Conservation (phyloP, 1,284 basidiomycete genomes). For the Malassezia globosa region DNA sequence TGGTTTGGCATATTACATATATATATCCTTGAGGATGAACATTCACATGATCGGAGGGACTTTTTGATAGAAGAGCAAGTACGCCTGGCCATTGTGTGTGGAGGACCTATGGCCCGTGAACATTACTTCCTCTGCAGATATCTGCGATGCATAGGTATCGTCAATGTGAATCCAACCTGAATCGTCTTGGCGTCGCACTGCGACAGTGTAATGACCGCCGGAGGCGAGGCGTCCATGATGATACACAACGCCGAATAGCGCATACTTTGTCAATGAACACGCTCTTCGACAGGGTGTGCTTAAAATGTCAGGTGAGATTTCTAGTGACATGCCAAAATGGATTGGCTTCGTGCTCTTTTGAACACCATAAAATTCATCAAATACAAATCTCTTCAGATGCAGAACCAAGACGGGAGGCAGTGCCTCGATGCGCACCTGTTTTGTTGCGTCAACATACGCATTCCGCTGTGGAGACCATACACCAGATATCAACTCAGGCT, state of each 20-base stretch:
- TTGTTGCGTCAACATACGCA: slow-evolving; percentile 64
- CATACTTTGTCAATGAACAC: slow-evolving; percentile 57
- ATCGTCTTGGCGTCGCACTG: slow-evolving; percentile 71
- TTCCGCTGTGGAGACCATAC: slow-evolving; percentile 49
- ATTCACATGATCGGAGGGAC: background rate
- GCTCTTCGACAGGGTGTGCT: slow-evolving; percentile 24
- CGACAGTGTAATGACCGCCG: slow-evolving; percentile 90
- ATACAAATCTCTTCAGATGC: slow-evolving; percentile 85
- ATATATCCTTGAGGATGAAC: background rate
- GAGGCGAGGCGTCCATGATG: slow-evolving; percentile 83
- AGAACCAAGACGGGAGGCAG: slow-evolving; percentile 77
- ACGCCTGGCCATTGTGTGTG: slow-evolving; percentile 32
- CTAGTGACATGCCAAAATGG: slow-evolving; percentile 64
- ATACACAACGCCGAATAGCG: slow-evolving; percentile 81
- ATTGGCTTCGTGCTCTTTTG: slow-evolving; percentile 77
- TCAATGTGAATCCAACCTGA: slow-evolving; percentile 76
- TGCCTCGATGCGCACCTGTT: slow-evolving; percentile 74
- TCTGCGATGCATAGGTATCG: slow-evolving; percentile 59
- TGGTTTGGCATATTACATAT: too few relatives aligned
- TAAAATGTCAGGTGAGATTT: slow-evolving; percentile 52
- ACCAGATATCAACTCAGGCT: slow-evolving; percentile 70
- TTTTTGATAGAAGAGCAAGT: slow-evolving; percentile 14
- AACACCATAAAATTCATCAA: slow-evolving; percentile 70
- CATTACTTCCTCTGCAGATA: slow-evolving; percentile 67
- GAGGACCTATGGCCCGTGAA: slow-evolving; percentile 45